These are phyloP conservation scores for Wickerhamiella domercqiae DNA, from an alignment of 805 yeast species.

Conservation along the genomic window DNA sequence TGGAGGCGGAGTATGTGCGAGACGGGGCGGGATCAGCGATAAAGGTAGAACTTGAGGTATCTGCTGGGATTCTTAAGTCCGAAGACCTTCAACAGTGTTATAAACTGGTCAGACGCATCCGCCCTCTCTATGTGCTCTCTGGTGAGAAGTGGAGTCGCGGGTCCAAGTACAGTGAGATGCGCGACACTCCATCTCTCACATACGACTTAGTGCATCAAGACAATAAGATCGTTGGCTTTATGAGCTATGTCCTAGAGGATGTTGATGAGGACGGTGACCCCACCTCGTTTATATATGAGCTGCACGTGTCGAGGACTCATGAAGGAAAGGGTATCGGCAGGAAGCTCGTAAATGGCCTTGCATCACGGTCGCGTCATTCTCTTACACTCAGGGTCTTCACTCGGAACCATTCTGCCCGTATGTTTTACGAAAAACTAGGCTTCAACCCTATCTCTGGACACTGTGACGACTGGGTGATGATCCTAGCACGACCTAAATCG, in stretches of 20 bases:
- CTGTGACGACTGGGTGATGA: not conserved
- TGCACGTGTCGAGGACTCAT: slow-evolving; percentile 15
- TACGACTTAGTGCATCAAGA: slow-evolving; percentile 6
- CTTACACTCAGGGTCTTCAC: slow-evolving; percentile 17
- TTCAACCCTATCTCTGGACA: slow-evolving; percentile 3
- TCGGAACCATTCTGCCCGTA: slow-evolving; percentile 14
- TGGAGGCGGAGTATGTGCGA: no score
- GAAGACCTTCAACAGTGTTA: slow-evolving; percentile 12
- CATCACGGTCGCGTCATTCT: slow-evolving; percentile 3
- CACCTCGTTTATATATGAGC: slow-evolving; percentile 18
- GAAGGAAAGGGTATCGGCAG: slow-evolving; percentile 17
- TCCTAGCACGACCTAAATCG: no score
- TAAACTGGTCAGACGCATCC: slow-evolving; percentile 14
- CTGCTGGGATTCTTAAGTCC: not conserved
- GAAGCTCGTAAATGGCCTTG: slow-evolving; percentile 11
- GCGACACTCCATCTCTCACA: slow-evolving; percentile 9
- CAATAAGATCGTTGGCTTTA: slow-evolving; percentile 12
- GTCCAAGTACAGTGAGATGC: slow-evolving; percentile 18
- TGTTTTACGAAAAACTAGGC: slow-evolving; percentile 15
- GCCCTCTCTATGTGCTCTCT: slow-evolving; percentile 15
- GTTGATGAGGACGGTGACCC: slow-evolving; percentile 11
- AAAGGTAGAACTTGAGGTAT: no score
- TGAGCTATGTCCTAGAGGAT: slow-evolving; percentile 12
- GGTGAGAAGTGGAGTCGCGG: slow-evolving; percentile 18
- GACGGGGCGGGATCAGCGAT: no score